phyloP scores from a whole-genome alignment of 345 rosid genomes.

The Gossypium bickii region DNA sequence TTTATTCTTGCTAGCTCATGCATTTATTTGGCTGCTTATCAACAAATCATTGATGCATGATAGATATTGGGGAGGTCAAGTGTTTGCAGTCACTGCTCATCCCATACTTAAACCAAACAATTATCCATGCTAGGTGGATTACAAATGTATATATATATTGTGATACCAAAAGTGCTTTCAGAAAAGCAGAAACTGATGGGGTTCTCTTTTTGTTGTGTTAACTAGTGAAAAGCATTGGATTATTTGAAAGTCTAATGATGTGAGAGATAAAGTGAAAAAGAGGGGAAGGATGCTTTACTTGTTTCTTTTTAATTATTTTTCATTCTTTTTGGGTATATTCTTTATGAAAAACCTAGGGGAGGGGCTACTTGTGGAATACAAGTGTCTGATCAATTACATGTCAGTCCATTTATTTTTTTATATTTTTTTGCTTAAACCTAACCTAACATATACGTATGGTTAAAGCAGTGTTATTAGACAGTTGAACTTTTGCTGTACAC shows the following conservation, averaged over 20 bases:
- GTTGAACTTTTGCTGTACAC: not conserved
- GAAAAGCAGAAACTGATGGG: not conserved
- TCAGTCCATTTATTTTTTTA: not conserved
- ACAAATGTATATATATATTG: not conserved
- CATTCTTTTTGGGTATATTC: slow-evolving; percentile 17
- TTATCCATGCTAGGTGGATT: not conserved
- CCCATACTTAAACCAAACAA: slow-evolving; percentile 5
- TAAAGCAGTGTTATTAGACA: not conserved
- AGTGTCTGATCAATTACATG: not conserved
- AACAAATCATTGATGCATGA: slow-evolving; percentile 1
- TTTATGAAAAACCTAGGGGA: not conserved
- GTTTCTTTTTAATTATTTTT: not conserved
- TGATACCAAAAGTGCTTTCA: not conserved
- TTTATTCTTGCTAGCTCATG: not conserved
- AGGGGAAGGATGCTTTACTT: slow-evolving; percentile 11
- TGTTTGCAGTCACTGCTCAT: not conserved
- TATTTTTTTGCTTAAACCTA: not conserved
- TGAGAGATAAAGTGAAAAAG: not conserved
- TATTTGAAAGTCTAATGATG: slow-evolving; percentile 2
- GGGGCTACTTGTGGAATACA: not conserved
- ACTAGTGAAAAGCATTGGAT: slow-evolving; percentile 8
- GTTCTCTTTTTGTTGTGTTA: slow-evolving; percentile 19
- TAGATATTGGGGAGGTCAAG: no score
- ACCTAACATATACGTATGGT: not conserved
- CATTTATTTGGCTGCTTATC: not conserved